These are phyloP conservation scores for Corchorus olitorius DNA, from an alignment of 345 rosid genomes.

Conservation along the genomic window DNA sequence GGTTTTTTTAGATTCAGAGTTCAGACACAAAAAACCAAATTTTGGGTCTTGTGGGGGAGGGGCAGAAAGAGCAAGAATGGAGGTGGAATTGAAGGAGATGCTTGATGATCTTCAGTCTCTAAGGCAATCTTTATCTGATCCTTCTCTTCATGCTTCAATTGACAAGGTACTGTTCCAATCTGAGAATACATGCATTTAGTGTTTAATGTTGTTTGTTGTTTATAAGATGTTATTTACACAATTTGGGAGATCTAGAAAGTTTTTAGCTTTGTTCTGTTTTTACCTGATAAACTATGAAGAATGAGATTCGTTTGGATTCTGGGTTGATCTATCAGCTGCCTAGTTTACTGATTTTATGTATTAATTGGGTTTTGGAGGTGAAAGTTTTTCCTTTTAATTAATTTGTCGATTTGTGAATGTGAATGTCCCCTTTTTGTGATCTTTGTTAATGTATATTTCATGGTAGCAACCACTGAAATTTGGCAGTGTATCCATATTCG, in stretches of 20 bases:
- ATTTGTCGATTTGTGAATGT: neutral
- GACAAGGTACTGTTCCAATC: constrained; percentile 50
- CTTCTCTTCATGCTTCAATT: constrained; percentile 51
- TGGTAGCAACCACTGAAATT: neutral
- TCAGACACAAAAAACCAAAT: neutral
- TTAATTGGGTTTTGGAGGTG: neutral
- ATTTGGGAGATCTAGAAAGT: neutral
- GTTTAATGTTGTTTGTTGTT: neutral
- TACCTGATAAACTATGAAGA: neutral
- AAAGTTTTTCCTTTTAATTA: neutral
- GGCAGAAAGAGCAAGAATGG: constrained; percentile 47
- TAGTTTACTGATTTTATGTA: neutral
- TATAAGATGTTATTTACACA: neutral
- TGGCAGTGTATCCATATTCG: neutral
- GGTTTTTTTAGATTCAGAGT: constrained; percentile 14
- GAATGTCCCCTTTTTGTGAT: neutral
- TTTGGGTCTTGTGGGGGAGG: neutral
- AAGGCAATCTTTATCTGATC: constrained; percentile 57
- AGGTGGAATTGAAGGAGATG: constrained; percentile 65
- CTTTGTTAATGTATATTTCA: neutral
- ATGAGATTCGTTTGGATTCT: constrained; percentile 3
- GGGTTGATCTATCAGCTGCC: constrained; percentile 18
- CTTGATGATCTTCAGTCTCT: constrained; percentile 60
- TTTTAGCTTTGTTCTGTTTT: neutral
- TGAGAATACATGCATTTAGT: neutral